Base-by-base conservation (phyloP, 768 basidiomycete genomes). In the Pleurotus cornucopiae region DNA sequence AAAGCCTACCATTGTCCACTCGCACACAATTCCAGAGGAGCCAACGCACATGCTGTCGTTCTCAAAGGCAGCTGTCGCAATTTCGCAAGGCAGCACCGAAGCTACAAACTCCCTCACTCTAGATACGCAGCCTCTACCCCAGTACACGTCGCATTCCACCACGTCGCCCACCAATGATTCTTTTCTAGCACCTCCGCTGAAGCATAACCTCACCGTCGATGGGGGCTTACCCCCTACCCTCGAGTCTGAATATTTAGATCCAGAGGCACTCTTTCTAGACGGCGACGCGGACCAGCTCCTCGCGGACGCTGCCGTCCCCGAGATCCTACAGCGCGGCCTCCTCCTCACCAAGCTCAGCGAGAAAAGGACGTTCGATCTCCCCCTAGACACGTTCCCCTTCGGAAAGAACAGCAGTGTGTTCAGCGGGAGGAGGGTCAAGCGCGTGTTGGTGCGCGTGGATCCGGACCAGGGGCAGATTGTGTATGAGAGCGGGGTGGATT, bases 381-480 rank as follows among this genome's bases (percentile, higher is more conserved):
- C 39, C 2, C 21, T 41, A 4, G 41, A 53, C 20, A 7, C 49
- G 34, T 18, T 39, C 49, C 37, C 37, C 20, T 40, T 41, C 18
- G 23, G 25, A 26, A 30, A 26, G 25, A 51, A 51, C 30, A 34
- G 26, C 14, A 26, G 37, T 20, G 25, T 37, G n/a, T 30, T 51
- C n/a, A 38, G 51, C 9, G 51, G 51, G 6, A n/a, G 51, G 69
- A 85, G 84, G 58, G 77, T 85, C 67, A 89, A 86, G 67, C 78
- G 76, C 41, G 77, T 87, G 18, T 58, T 84, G 6, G 88, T 94
- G 68, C 73, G 76, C 58, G 72, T 95, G 14, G 86, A 91, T 63
- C 80, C 86, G 0, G 91, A 93, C 64, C 84, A 84, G 49, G 91
- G 90, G 0, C 79, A 81, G 60, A 85, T 93, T 58, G 65, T 84